Percentiles rank a stretch among this genome's conserved stretches.
These are phyloP conservation scores for Wallemia mellicola DNA, from an alignment of 1,284 basidiomycete species.

Conservation along the genomic window DNA sequence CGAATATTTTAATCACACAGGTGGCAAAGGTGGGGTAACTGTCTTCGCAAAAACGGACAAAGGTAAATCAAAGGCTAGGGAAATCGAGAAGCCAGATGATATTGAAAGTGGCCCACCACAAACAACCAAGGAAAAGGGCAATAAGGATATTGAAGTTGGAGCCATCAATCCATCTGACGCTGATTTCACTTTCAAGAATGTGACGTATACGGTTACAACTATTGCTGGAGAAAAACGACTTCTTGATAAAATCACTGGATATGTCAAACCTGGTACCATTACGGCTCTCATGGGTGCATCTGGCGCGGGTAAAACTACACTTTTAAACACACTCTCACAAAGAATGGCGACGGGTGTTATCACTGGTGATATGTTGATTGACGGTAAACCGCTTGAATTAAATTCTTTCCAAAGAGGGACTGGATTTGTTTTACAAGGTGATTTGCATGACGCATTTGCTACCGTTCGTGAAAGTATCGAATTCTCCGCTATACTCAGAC, in stretches of 20 bases:
- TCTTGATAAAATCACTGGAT: constrained; percentile 20
- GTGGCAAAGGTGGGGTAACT: neutral
- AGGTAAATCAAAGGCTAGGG: neutral
- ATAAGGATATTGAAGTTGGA: constrained; percentile 15
- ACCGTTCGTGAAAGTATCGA: constrained; percentile 27
- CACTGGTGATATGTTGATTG: constrained; percentile 18
- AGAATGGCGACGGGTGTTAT: constrained; percentile 23
- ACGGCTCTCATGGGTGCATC: constrained; percentile 28
- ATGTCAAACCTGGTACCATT: constrained; percentile 24
- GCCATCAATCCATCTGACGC: constrained; percentile 3
- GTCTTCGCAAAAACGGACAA: neutral
- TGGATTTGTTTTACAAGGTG: constrained; percentile 15
- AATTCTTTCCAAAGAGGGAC: constrained; percentile 23
- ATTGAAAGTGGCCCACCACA: neutral
- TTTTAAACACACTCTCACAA: constrained; percentile 23
- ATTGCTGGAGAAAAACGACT: constrained; percentile 1
- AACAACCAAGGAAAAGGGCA: constrained; percentile 4
- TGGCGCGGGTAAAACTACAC: constrained; percentile 17
- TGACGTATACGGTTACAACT: constrained; percentile 2
- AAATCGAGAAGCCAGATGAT: neutral
- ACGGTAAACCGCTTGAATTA: constrained; percentile 22
- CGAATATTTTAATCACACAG: neutral
- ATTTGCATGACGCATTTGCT: constrained; percentile 43
- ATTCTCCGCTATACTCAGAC: constrained; percentile 28
- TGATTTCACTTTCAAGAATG: constrained; percentile 2